These are phyloP conservation scores for Eucalyptus tenuipes DNA, from an alignment of 345 rosid genomes.

Conservation along the genomic window DNA sequence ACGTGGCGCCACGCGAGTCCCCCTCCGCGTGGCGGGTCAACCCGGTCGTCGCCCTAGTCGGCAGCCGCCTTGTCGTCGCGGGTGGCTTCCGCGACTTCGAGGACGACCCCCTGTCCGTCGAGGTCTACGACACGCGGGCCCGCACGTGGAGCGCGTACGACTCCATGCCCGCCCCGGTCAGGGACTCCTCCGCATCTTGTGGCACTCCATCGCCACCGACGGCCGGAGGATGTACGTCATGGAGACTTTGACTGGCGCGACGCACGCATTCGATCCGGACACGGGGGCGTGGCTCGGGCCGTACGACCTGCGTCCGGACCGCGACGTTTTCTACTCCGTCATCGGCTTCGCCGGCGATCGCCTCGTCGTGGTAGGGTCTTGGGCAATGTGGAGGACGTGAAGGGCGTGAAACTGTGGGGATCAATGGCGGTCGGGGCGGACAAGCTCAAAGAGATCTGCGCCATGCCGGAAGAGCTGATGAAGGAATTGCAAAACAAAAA, in stretches of 20 bases:
- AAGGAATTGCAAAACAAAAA: not conserved
- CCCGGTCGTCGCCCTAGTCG: slow-evolving; percentile 55
- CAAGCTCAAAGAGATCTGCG: slow-evolving; percentile 22
- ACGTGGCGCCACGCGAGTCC: slow-evolving; percentile 49
- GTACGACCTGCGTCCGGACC: slow-evolving; percentile 19
- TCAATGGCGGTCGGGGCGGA: slow-evolving; percentile 6
- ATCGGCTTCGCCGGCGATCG: slow-evolving; percentile 18
- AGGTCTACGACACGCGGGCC: slow-evolving; percentile 24
- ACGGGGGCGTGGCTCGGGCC: slow-evolving; percentile 45
- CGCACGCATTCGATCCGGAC: slow-evolving; percentile 33
- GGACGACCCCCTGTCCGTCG: slow-evolving; percentile 63
- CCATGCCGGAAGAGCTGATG: slow-evolving; percentile 12
- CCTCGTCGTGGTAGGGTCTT: slow-evolving; percentile 38
- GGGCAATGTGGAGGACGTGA: slow-evolving; percentile 17
- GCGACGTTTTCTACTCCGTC: slow-evolving; percentile 5
- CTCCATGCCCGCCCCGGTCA: slow-evolving; percentile 43
- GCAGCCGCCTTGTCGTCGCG: slow-evolving; percentile 28
- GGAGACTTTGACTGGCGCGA: slow-evolving; percentile 38
- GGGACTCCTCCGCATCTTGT: slow-evolving; percentile 39
- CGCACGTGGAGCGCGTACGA: slow-evolving; percentile 40
- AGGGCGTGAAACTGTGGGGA: slow-evolving; percentile 43
- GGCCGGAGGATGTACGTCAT: slow-evolving; percentile 27
- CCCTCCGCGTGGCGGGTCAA: slow-evolving; percentile 52
- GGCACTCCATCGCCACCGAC: slow-evolving; percentile 46
- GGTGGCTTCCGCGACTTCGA: slow-evolving; percentile 62